Percentiles rank a stretch among this genome's conserved stretches.
Evolutionary conservation across 2,329 filamentous ascomycete species (phyloP).

Genomic region (Fusarium kyushuense): DNA sequence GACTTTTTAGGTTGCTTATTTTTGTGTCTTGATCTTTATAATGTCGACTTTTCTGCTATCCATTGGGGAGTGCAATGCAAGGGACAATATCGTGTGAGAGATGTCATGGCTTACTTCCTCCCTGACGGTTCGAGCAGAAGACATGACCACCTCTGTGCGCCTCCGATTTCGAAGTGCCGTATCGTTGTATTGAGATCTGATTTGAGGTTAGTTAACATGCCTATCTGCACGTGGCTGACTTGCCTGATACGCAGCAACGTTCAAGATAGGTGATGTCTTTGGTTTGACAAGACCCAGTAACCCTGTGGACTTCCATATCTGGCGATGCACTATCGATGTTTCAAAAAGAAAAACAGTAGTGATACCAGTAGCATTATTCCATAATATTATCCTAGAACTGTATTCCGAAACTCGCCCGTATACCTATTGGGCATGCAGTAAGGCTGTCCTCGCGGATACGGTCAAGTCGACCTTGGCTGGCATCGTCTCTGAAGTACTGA

Average conservation of each 20-base stretch:
- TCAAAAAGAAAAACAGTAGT: neutral
- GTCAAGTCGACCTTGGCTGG: neutral
- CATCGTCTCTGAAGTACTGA: neutral
- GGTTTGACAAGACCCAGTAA: neutral
- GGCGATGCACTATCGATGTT: neutral
- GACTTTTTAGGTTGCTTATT: too few species aligned
- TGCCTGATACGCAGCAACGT: neutral
- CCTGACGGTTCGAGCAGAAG: neutral
- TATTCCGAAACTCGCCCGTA: neutral
- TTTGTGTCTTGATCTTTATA: too few species aligned
- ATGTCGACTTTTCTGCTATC: too few species aligned
- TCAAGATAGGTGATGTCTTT: neutral
- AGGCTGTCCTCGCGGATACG: neutral
- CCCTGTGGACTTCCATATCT: neutral
- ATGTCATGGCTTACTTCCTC: neutral
- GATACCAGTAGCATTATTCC: neutral
- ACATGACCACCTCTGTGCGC: neutral
- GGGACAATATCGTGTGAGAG: constrained; percentile 1
- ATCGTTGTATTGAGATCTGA: constrained; percentile 1
- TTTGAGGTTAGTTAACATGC: neutral
- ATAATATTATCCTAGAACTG: neutral
- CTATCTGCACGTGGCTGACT: neutral
- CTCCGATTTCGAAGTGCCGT: neutral
- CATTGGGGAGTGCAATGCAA: constrained; percentile 8
- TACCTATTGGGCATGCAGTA: neutral